A percentile compares a stretch with the other conserved stretches of the same genome.
phyloP scores from a whole-genome alignment of 2,329 filamentous ascomycete genomes.

The Pseudogymnoascus pannorum region DNA sequence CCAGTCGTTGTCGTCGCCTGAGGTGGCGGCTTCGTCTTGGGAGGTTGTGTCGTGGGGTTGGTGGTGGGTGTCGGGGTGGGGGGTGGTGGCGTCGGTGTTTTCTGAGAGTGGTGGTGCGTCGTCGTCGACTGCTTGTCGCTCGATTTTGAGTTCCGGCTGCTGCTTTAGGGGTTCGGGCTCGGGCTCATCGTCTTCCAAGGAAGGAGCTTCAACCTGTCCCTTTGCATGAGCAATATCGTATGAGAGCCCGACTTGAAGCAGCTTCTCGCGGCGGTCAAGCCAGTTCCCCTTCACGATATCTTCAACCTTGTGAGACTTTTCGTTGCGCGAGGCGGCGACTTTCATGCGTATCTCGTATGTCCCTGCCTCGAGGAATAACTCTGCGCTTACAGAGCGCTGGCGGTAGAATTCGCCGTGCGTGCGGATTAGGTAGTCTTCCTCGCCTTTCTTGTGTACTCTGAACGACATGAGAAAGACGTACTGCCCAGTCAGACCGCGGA shows the following conservation, averaged over 20 bases:
- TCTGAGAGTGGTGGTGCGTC: background rate
- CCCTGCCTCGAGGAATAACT: constrained; percentile 49
- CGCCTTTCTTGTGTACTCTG: constrained; percentile 43
- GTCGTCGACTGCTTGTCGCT: background rate
- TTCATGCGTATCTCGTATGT: constrained; percentile 51
- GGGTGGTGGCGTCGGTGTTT: background rate
- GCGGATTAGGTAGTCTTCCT: constrained; percentile 52
- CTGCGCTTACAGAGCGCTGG: constrained; percentile 50
- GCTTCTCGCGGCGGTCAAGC: constrained; percentile 44
- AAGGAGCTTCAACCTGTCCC: constrained; percentile 42
- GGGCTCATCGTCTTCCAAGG: background rate
- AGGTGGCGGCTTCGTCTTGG: background rate
- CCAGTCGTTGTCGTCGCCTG: background rate
- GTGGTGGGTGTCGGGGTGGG: background rate
- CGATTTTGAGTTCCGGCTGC: background rate
- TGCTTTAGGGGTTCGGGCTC: background rate
- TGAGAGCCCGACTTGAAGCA: constrained; percentile 50
- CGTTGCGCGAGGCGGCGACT: constrained; percentile 42
- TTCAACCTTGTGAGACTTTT: constrained; percentile 38
- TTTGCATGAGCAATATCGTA: constrained; percentile 57
- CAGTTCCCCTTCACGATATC: constrained; percentile 42
- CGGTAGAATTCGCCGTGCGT: constrained; percentile 47
- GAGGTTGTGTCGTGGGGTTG: background rate
- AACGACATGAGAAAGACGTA: constrained; percentile 42
- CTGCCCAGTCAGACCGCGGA: constrained; percentile 52